Evolutionary conservation across 768 basidiomycete genomes (phyloP).

Genomic region (Phlebiopsis flavidoalba): DNA sequence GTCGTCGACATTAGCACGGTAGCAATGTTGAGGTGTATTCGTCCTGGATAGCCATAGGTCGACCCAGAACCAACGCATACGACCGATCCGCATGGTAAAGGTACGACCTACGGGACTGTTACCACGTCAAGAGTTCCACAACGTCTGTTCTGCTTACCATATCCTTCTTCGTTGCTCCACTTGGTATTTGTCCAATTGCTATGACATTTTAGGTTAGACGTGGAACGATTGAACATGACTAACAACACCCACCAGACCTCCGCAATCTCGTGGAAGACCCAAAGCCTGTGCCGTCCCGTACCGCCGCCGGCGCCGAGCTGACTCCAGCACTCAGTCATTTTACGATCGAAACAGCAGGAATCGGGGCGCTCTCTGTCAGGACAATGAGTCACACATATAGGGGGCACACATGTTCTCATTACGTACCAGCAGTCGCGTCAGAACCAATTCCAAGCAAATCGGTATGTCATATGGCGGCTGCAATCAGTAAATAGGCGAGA

Average conservation of each 20-base stretch:
- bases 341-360: conserved; percentile 67
- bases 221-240: neutral
- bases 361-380: conserved; percentile 59
- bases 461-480: conserved; percentile 89
- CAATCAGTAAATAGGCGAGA: conserved; percentile 86
- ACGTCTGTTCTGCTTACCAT: conserved; percentile 50
- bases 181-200: conserved; percentile 71
- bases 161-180: conserved; percentile 88
- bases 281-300: conserved; percentile 91
- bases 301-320: conserved; percentile 90
- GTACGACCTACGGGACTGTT: conserved; percentile 55
- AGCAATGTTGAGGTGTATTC: conserved; percentile 80
- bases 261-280: conserved; percentile 86
- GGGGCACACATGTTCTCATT: neutral
- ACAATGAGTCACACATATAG: conserved; percentile 11
- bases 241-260: conserved; percentile 56
- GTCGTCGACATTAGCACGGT: conserved; percentile 69
- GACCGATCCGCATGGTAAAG: conserved; percentile 93
- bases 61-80: conserved; percentile 85
- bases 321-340: conserved; percentile 95
- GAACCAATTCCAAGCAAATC: conserved; percentile 90
- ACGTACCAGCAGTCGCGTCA: conserved; percentile 75
- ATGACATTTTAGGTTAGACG: neutral
- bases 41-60: conserved; percentile 87
- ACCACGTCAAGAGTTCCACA: neutral